A percentile compares a stretch with the other conserved stretches of the same genome.
These are phyloP conservation scores for Cladosporium cucumerinum DNA, from an alignment of 2,329 filamentous ascomycete genomes.

Conservation along the genomic window DNA sequence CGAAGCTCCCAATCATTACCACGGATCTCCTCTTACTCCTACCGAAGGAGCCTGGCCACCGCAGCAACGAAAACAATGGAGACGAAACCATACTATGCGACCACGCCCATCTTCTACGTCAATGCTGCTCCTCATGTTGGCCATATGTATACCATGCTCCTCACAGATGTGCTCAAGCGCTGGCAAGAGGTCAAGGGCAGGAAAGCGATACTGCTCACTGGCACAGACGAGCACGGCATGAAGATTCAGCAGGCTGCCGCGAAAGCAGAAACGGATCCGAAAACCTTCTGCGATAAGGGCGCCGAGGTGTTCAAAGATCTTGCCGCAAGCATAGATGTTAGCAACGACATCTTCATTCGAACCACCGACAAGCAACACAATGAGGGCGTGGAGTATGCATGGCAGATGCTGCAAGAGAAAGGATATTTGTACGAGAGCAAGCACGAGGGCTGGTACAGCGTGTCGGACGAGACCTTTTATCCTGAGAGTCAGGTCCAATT, in stretches of 20 bases:
- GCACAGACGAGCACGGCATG: conserved; percentile 96
- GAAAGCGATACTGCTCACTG: conserved; percentile 74
- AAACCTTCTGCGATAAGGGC: conserved; percentile 84
- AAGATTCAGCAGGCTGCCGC: conserved; percentile 89
- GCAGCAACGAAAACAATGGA: conserved; percentile 15
- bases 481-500: conserved; percentile 71
- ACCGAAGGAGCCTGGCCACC: conserved; percentile 16
- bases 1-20: conserved; percentile 1
- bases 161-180: conserved; percentile 86
- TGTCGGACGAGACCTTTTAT: conserved; percentile 96
- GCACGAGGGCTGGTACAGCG: conserved; percentile 94
- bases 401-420: conserved; percentile 71
- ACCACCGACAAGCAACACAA: conserved; percentile 82
- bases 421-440: conserved; percentile 79
- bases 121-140: conserved; percentile 95
- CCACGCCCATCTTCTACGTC: conserved; percentile 97
- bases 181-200: conserved; percentile 77
- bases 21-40: neutral
- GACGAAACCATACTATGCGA: conserved; percentile 86
- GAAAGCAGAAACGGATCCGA: conserved; percentile 66
- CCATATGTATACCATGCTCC: conserved; percentile 88
- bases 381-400: conserved; percentile 83
- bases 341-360: conserved; percentile 83
- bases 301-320: conserved; percentile 75
- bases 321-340: conserved; percentile 65